Conservation (phyloP, 2,329 filamentous ascomycete genomes). For the Aureobasidium sp. region DNA sequence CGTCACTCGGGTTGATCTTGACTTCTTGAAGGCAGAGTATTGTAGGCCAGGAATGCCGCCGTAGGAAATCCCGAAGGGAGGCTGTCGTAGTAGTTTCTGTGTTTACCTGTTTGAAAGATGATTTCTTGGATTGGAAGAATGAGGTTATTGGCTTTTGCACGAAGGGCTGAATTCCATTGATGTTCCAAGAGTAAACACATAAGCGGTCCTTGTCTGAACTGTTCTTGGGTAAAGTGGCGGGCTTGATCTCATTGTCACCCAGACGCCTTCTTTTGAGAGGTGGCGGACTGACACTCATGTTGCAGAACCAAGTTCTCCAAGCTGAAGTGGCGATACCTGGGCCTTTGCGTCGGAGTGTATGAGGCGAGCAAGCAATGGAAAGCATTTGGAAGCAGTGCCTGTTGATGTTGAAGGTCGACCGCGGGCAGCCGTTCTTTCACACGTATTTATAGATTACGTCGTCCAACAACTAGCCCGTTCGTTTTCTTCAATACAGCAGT, state of each 20-base stretch:
- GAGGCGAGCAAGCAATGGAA: not conserved
- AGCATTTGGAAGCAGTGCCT: not conserved
- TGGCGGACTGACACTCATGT: conserved; percentile 25
- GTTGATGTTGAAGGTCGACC: not conserved
- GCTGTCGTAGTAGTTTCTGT: conserved; percentile 12
- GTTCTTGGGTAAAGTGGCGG: not conserved
- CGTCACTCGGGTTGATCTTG: conserved; percentile 39
- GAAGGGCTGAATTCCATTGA: conserved; percentile 42
- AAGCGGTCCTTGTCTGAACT: conserved; percentile 18
- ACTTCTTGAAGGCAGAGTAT: conserved; percentile 45
- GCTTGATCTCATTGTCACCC: not conserved
- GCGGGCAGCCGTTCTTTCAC: not conserved
- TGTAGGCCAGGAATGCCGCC: conserved; percentile 38
- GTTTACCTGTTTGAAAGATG: not conserved
- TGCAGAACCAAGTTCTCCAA: not conserved
- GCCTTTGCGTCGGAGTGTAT: not conserved
- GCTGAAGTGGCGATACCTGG: not conserved
- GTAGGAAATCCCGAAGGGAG: conserved; percentile 38
- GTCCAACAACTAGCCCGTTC: not conserved
- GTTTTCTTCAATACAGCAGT: not conserved
- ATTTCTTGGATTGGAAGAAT: conserved; percentile 27
- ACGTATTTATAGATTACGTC: not conserved
- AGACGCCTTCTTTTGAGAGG: conserved; percentile 24
- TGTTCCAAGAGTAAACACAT: conserved; percentile 42
- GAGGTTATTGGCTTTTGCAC: conserved; percentile 35